phyloP scores from a whole-genome alignment of 139 green algal genomes.

The Picochlorum sp. region DNA sequence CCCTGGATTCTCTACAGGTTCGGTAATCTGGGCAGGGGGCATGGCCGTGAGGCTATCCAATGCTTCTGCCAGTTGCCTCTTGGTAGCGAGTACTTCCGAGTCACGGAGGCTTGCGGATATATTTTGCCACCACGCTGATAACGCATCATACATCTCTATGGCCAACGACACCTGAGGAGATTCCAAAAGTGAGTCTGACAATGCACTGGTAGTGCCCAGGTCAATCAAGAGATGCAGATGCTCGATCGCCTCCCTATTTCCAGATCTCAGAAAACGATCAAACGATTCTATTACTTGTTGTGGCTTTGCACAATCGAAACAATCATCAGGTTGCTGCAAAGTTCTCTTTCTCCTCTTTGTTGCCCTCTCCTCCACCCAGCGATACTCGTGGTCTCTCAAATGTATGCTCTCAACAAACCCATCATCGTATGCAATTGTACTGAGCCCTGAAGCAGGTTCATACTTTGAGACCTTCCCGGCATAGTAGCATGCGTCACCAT shows the following conservation, averaged over 20 bases:
- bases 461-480: conserved; percentile 57
- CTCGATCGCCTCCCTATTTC: no score
- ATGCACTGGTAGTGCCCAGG: no score
- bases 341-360: not conserved
- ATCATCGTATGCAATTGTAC: conserved; percentile 70
- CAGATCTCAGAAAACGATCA: no score
- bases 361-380: conserved; percentile 7
- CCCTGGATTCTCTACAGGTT: conserved; percentile 13
- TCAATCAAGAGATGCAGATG: no score
- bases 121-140: no score
- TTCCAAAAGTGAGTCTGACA: no score
- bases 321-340: not conserved
- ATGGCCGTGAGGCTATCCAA: not conserved
- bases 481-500: conserved; percentile 61
- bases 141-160: no score
- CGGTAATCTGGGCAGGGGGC: not conserved
- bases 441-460: conserved; percentile 33
- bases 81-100: not conserved
- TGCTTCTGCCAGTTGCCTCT: not conserved
- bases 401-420: conserved; percentile 51
- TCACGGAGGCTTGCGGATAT: not conserved
- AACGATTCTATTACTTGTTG: no score
- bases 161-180: no score
- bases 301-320: no score
- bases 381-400: conserved; percentile 26